A percentile compares a stretch with the other conserved stretches of the same genome.
Conservation (phyloP, 352 stramenopile genomes). For the Pythium apleroticum region DNA sequence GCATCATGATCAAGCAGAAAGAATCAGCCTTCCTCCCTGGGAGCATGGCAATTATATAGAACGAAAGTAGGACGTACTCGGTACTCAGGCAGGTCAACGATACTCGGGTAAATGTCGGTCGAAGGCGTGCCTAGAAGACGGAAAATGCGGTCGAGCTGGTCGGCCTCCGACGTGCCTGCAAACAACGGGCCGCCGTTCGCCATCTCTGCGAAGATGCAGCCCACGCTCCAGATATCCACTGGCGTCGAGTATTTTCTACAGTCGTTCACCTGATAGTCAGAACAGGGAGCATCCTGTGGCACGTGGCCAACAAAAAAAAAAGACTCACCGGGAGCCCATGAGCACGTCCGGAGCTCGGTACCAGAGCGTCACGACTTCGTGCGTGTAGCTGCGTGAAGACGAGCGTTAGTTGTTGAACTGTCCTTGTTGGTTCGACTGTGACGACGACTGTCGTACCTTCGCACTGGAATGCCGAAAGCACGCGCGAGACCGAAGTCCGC, state of each 20-base stretch:
- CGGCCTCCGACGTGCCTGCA: constrained; percentile 94
- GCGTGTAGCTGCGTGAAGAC: constrained; percentile 87
- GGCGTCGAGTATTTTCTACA: constrained; percentile 96
- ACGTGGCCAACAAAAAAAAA: not conserved
- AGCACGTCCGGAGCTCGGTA: constrained; percentile 98
- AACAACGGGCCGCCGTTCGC: constrained; percentile 93
- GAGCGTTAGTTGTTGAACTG: not conserved
- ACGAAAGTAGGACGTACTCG: constrained; percentile 50
- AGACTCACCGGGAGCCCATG: constrained; percentile 90
- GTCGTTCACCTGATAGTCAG: constrained; percentile 1
- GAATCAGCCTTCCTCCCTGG: not conserved
- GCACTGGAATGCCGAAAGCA: constrained; percentile 99
- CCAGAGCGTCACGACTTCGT: constrained; percentile 99
- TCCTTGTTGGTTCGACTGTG: not conserved
- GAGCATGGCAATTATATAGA: not conserved
- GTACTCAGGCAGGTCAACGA: constrained; percentile 97
- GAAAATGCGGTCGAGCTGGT: constrained; percentile 99
- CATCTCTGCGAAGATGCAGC: constrained; percentile 99
- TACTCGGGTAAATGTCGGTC: constrained; percentile 93
- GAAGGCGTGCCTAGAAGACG: constrained; percentile 95
- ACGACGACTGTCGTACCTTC: constrained; percentile 54
- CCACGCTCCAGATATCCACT: constrained; percentile 99
- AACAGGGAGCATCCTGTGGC: not conserved
- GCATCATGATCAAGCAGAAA: not conserved
- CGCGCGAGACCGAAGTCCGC: constrained; percentile 99